A percentile compares a stretch with the other conserved stretches of the same genome.
These are phyloP conservation scores for Zygnema circumcarinatum DNA, from an alignment of 139 green algal genomes.

Conservation along the genomic window DNA sequence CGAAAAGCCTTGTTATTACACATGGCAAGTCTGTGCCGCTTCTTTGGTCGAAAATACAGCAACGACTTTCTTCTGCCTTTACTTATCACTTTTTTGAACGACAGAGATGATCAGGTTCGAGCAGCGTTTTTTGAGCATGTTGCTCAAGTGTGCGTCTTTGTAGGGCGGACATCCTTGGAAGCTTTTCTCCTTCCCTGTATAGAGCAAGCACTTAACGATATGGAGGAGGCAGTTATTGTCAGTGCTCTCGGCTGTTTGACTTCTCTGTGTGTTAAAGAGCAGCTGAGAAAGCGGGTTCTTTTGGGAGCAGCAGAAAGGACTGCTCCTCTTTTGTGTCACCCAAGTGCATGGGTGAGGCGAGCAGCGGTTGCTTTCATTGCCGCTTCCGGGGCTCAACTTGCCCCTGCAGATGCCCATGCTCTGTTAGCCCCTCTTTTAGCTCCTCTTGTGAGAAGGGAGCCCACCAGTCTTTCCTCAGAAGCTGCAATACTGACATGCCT, in stretches of 20 bases:
- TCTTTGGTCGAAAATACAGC: constrained; percentile 70
- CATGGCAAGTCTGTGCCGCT: constrained; percentile 59
- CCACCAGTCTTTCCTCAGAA: constrained; percentile 45
- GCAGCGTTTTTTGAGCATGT: constrained; percentile 56
- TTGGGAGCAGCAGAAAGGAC: constrained; percentile 67
- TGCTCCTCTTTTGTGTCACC: constrained; percentile 66
- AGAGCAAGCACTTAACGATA: constrained; percentile 75
- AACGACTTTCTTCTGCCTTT: constrained; percentile 88
- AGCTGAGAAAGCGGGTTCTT: constrained; percentile 69
- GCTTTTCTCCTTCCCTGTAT: constrained; percentile 91
- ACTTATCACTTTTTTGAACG: constrained; percentile 95
- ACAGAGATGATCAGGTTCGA: constrained; percentile 79
- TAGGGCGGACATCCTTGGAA: constrained; percentile 68
- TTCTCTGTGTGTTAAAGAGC: constrained; percentile 28
- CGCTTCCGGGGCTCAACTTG: constrained; percentile 68
- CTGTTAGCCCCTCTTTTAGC: constrained; percentile 71
- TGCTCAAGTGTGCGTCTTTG: constrained; percentile 28
- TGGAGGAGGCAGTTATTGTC: constrained; percentile 71
- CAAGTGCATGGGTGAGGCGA: constrained; percentile 63
- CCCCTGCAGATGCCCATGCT: constrained; percentile 73
- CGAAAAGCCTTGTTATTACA: constrained; percentile 61
- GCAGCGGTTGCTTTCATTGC: constrained; percentile 74
- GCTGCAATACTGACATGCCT: constrained; percentile 28
- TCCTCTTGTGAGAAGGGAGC: constrained; percentile 59
- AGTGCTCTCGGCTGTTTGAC: constrained; percentile 77